These are phyloP conservation scores for Aspergillus sp. DNA, from an alignment of 2,329 filamentous ascomycete genomes.

Conservation along the genomic window DNA sequence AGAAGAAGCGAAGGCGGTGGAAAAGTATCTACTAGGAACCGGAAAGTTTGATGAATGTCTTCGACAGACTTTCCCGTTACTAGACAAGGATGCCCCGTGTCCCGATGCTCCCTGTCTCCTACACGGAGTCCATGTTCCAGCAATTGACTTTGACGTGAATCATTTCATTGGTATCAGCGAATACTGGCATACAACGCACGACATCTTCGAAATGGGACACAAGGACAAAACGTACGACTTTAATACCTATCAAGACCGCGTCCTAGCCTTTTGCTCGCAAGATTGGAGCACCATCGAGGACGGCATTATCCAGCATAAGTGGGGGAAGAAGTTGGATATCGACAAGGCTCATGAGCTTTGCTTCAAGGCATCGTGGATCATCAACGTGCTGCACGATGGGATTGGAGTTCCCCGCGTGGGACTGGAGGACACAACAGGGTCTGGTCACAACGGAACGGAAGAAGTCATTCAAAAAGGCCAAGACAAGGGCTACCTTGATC, in stretches of 20 bases:
- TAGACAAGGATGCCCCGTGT: constrained; percentile 87
- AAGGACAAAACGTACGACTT: constrained; percentile 84
- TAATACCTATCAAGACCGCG: constrained; percentile 80
- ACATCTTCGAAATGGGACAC: constrained; percentile 77
- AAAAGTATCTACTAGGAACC: constrained; percentile 71
- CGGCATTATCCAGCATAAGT: constrained; percentile 65
- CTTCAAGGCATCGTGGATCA: constrained; percentile 97
- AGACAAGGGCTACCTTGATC: constrained; percentile 72
- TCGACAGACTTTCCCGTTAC: constrained; percentile 74
- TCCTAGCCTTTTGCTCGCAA: constrained; percentile 79
- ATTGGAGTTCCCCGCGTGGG: constrained; percentile 89
- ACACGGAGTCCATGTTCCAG: constrained; percentile 87
- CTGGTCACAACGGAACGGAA: constrained; percentile 69
- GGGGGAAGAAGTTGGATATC: constrained; percentile 70
- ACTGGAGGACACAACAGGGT: constrained; percentile 61
- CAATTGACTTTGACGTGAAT: constrained; percentile 95
- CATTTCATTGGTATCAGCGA: constrained; percentile 98
- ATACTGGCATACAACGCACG: constrained; percentile 98
- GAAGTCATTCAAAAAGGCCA: constrained; percentile 67
- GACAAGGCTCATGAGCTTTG: constrained; percentile 82
- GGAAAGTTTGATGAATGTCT: constrained; percentile 86
- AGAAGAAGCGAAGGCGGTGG: constrained; percentile 34
- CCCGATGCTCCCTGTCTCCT: constrained; percentile 80
- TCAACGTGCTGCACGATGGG: constrained; percentile 92
- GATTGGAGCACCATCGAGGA: constrained; percentile 76